Evolutionary conservation across 176 grass and related monocot species (phyloP).

Genomic region (Triticum dicoccoides): DNA sequence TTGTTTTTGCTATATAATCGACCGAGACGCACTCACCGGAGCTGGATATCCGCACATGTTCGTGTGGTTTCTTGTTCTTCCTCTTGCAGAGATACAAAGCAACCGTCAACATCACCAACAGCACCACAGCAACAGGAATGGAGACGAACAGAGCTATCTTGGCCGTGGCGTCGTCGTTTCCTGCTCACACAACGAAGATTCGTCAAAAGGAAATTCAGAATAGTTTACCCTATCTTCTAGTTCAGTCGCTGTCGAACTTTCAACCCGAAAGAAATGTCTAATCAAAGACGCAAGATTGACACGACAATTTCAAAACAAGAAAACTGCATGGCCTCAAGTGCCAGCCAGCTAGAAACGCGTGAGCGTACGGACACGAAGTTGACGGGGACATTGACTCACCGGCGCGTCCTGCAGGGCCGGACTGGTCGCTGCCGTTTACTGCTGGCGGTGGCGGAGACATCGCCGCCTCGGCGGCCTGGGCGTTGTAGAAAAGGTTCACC

Average conservation of each 20-base stretch:
- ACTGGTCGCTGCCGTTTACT: background rate
- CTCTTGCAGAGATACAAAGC: background rate
- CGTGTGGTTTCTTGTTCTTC: background rate
- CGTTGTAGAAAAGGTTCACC: constrained; percentile 34
- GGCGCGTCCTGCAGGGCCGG: background rate
- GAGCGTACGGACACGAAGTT: background rate
- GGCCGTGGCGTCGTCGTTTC: background rate
- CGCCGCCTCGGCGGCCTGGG: background rate
- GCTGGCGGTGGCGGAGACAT: constrained; percentile 16
- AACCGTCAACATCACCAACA: constrained; percentile 22
- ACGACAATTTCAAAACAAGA: background rate
- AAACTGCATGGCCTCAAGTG: background rate
- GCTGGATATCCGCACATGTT: background rate
- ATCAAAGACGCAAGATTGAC: background rate
- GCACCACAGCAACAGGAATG: background rate
- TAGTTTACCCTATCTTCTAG: background rate
- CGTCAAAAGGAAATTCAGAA: background rate
- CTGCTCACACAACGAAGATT: background rate
- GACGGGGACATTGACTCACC: constrained; percentile 18
- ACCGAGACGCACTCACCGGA: background rate
- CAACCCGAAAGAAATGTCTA: background rate
- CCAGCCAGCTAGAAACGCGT: background rate
- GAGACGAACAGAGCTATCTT: constrained; percentile 32
- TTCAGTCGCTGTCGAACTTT: background rate
- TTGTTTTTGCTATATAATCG: no score